These are phyloP conservation scores for Lolium perenne DNA, from an alignment of 176 grass and related monocot species.

Conservation along the genomic window DNA sequence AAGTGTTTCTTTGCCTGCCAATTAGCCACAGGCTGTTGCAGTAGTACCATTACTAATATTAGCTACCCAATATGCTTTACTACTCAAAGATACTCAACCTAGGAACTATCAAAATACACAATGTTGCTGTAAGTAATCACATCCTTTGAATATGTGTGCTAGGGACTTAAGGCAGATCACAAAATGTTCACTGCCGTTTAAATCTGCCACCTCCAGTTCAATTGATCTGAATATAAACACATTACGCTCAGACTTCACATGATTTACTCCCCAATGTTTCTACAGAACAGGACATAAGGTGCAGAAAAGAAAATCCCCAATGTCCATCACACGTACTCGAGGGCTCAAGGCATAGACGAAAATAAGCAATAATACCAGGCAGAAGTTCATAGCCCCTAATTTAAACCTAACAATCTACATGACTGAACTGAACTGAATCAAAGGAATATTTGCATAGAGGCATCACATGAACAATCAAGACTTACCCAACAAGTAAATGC, in stretches of 20 bases:
- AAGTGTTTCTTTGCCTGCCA: slow-evolving; percentile 58
- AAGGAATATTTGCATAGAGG: too few relatives aligned
- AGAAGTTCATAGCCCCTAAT: background rate
- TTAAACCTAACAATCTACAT: background rate
- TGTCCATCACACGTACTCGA: background rate
- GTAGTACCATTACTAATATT: slow-evolving; percentile 34
- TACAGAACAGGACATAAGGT: background rate
- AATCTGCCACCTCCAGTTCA: slow-evolving; percentile 42
- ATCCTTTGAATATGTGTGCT: slow-evolving; percentile 58
- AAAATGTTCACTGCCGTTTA: slow-evolving; percentile 34
- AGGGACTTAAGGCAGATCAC: slow-evolving; percentile 54
- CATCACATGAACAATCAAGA: too few relatives aligned
- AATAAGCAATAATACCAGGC: background rate
- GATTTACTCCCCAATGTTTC: background rate
- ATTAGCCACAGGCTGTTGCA: slow-evolving; percentile 70
- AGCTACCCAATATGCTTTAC: background rate
- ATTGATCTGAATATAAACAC: slow-evolving; percentile 47
- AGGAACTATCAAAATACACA: slow-evolving; percentile 1
- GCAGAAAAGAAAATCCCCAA: background rate
- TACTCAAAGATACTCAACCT: slow-evolving; percentile 6
- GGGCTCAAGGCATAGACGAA: background rate
- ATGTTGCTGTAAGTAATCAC: slow-evolving; percentile 35
- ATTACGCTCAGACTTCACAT: background rate
- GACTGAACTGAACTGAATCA: too few relatives aligned
- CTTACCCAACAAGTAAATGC: too few relatives aligned